Evolutionary conservation across 257 asterid genomes (phyloP).

Genomic region (Lycium barbarum): DNA sequence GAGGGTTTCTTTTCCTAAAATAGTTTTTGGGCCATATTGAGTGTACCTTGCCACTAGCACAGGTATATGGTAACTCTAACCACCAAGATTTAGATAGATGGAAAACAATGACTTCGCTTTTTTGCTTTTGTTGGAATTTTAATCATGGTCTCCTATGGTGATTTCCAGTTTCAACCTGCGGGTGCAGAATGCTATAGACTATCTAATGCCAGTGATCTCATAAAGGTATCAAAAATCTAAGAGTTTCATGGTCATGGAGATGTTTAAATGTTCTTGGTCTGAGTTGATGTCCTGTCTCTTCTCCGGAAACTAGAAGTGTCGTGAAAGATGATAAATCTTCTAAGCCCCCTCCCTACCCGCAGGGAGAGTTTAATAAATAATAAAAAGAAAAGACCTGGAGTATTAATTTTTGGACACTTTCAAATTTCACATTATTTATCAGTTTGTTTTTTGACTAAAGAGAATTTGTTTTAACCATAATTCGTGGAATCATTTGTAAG

Average conservation of each 20-base stretch:
- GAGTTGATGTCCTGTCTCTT: not conserved
- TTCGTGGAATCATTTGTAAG: not conserved
- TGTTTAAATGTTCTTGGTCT: not conserved
- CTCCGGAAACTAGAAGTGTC: not conserved
- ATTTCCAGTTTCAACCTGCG: not conserved
- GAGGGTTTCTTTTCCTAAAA: not conserved
- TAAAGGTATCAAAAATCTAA: not conserved
- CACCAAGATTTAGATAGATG: not conserved
- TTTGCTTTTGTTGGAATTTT: not conserved
- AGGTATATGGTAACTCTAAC: not conserved
- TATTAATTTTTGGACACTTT: not conserved
- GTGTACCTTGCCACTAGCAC: not conserved
- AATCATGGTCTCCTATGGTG: not conserved
- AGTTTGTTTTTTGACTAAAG: not conserved
- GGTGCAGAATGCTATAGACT: not conserved
- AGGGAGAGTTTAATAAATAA: not conserved
- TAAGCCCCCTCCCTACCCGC: not conserved
- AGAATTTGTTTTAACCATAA: not conserved
- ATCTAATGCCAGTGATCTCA: not conserved
- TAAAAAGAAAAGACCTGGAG: not conserved
- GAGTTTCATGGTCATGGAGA: not conserved
- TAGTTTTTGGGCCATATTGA: not conserved
- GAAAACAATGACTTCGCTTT: not conserved
- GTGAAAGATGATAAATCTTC: constrained; percentile 1
- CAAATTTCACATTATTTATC: not conserved